Conservation (phyloP, 345 rosid species). For the Ailanthus altissimus region DNA sequence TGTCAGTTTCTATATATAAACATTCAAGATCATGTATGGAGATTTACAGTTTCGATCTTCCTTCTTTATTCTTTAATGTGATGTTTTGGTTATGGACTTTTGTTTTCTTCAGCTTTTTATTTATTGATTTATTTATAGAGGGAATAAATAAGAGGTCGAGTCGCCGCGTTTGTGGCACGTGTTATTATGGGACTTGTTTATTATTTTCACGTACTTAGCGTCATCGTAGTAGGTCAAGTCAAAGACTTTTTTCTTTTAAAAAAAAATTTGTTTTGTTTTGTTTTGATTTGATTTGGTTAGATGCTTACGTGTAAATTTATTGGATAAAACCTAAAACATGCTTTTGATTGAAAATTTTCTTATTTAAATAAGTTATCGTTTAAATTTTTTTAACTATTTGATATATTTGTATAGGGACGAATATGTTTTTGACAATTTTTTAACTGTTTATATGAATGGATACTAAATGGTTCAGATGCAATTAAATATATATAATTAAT, state of each 20-base stretch:
- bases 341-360: neutral
- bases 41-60: neutral
- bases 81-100: no score
- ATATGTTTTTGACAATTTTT: no score
- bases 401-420: no score
- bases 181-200: neutral
- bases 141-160: neutral
- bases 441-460: no score
- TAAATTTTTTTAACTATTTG: neutral
- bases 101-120: no score
- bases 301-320: neutral
- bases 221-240: constrained; percentile 11
- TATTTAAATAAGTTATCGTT: neutral
- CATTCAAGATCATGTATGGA: neutral
- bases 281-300: no score
- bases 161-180: neutral
- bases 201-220: neutral
- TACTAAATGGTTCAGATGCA: no score
- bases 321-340: neutral
- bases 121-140: neutral
- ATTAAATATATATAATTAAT: no score
- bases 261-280: no score
- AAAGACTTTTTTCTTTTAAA: no score
- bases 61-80: neutral
- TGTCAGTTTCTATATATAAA: neutral